phyloP scores from a whole-genome alignment of 2,329 filamentous ascomycete species.

The Knufia fluminis region DNA sequence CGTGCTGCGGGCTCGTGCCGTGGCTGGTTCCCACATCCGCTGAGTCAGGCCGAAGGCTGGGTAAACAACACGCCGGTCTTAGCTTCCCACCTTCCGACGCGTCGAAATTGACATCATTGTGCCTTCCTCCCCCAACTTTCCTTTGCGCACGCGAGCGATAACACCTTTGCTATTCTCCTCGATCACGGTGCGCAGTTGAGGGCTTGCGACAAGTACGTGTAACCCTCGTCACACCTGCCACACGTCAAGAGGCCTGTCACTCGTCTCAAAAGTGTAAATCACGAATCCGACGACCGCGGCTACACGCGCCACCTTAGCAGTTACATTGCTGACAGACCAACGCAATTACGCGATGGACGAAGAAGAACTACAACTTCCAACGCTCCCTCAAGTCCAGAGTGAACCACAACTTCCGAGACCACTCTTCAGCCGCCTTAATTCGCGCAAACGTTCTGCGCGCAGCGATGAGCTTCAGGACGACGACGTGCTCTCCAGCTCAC shows the following conservation, averaged over 20 bases:
- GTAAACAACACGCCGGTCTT: slow-evolving; percentile 7
- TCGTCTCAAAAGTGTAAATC: neutral
- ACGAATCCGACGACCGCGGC: no score
- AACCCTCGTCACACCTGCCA: neutral
- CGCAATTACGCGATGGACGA: slow-evolving; percentile 1
- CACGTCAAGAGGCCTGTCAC: neutral
- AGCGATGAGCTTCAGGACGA: slow-evolving; percentile 5
- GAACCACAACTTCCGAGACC: slow-evolving; percentile 5
- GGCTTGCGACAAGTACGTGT: neutral
- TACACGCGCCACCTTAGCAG: neutral
- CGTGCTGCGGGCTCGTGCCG: no score
- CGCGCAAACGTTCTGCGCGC: slow-evolving; percentile 28
- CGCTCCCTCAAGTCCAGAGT: neutral
- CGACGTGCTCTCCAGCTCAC: neutral
- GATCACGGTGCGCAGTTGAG: neutral
- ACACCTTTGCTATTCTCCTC: neutral
- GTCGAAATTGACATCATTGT: slow-evolving; percentile 8
- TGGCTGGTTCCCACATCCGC: no score
- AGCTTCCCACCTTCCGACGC: neutral
- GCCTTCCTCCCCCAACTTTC: neutral
- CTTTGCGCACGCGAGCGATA: slow-evolving; percentile 1
- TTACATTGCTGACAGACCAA: neutral
- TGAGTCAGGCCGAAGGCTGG: neutral
- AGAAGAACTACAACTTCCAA: slow-evolving; percentile 3
- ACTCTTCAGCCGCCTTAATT: slow-evolving; percentile 20